Conservation (phyloP, 768 basidiomycete genomes). For the Phanerodontia chrysosporium region DNA sequence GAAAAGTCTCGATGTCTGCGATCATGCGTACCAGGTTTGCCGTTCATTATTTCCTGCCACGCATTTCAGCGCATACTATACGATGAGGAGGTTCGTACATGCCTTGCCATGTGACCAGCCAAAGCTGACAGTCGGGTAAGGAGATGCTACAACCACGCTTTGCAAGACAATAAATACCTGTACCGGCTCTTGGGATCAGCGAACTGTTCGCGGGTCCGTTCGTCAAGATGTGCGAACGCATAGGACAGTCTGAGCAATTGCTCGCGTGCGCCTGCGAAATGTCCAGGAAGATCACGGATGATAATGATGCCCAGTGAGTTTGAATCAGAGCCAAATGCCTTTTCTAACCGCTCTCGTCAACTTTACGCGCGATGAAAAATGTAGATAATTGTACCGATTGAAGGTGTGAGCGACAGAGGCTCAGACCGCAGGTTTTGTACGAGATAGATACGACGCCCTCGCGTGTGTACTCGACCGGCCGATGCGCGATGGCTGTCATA, state of each 20-base stretch:
- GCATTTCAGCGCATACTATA: too few species aligned
- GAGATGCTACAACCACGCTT: neutral
- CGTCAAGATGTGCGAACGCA: slow-evolving; percentile 69
- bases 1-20: neutral
- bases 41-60: slow-evolving; percentile 99
- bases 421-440: slow-evolving; percentile 51
- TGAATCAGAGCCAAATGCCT: slow-evolving; percentile 79
- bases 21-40: slow-evolving; percentile 57
- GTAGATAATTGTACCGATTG: slow-evolving; percentile 55
- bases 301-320: slow-evolving; percentile 78
- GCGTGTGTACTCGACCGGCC: slow-evolving; percentile 30
- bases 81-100: too few species aligned
- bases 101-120: slow-evolving; percentile 99
- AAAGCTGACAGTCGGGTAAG: slow-evolving; percentile 45
- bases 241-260: slow-evolving; percentile 72
- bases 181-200: slow-evolving; percentile 70
- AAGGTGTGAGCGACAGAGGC: slow-evolving; percentile 47
- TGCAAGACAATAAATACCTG: slow-evolving; percentile 44
- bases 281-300: slow-evolving; percentile 72
- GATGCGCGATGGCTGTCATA: neutral
- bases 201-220: slow-evolving; percentile 67
- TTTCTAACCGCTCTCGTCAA: too few species aligned
- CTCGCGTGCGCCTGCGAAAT: slow-evolving; percentile 61
- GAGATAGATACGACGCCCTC: slow-evolving; percentile 60
- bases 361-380: too few species aligned